Evolutionary conservation across 2,329 filamentous ascomycete species (phyloP).

Genomic region (Colletotrichum plurivorum): DNA sequence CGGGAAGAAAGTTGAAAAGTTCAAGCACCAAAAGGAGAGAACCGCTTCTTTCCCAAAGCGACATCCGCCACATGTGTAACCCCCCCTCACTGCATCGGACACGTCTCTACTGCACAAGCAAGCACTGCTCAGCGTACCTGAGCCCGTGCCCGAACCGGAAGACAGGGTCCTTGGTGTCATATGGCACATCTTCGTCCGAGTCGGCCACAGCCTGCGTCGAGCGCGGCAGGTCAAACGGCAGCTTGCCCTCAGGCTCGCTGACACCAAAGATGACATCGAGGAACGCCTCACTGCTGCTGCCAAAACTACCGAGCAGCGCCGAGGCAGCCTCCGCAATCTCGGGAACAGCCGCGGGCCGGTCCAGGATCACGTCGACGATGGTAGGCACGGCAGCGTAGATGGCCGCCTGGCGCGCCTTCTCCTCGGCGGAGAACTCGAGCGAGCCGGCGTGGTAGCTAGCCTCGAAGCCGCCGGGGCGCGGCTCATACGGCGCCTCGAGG

Average conservation of each 20-base stretch:
- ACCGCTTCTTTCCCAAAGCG: too few species aligned
- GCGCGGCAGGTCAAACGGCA: constrained; percentile 62
- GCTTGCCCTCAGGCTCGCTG: constrained; percentile 54
- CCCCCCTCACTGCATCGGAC: too few species aligned
- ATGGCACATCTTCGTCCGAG: constrained; percentile 47
- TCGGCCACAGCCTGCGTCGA: constrained; percentile 58
- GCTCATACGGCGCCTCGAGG: constrained; percentile 55
- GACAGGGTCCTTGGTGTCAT: constrained; percentile 46
- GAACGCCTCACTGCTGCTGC: constrained; percentile 56
- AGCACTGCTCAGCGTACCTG: constrained; percentile 25
- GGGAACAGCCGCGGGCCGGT: constrained; percentile 57
- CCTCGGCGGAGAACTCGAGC: constrained; percentile 54
- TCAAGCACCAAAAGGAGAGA: too few species aligned
- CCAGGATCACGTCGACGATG: constrained; percentile 60
- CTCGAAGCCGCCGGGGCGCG: constrained; percentile 57
- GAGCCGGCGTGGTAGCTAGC: constrained; percentile 55
- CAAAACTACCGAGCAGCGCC: constrained; percentile 58
- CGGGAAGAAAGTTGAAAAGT: too few species aligned
- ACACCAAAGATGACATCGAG: constrained; percentile 58
- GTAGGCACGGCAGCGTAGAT: constrained; percentile 57
- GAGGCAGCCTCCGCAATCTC: constrained; percentile 55
- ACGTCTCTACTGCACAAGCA: background rate
- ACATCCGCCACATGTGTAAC: too few species aligned
- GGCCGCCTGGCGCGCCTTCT: constrained; percentile 45
- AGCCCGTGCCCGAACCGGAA: constrained; percentile 50